phyloP scores from a whole-genome alignment of 768 basidiomycete species.

The Leucocoprinus birnbaumii region DNA sequence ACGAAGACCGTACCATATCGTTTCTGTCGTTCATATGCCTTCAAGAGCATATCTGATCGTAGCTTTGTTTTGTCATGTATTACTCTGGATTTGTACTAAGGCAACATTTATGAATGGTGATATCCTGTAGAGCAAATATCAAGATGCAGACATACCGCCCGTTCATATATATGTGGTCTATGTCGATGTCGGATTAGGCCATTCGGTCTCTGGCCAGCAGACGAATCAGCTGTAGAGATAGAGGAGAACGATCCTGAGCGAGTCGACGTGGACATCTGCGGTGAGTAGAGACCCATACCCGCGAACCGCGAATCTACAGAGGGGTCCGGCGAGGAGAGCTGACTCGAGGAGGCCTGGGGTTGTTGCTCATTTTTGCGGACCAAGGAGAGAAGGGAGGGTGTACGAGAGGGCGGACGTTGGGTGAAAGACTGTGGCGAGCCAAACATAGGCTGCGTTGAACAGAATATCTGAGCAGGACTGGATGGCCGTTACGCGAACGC shows the following conservation, averaged over 20 bases:
- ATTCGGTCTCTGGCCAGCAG: neutral
- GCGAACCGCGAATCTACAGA: neutral
- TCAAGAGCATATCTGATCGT: neutral
- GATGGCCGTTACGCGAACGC: neutral
- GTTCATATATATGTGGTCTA: constrained; percentile 6
- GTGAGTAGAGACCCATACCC: constrained; percentile 4
- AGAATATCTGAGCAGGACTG: too few species aligned
- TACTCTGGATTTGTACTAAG: constrained; percentile 3
- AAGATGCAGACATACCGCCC: neutral
- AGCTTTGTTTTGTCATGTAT: constrained; percentile 3
- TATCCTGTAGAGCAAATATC: neutral
- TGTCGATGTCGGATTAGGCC: constrained; percentile 9
- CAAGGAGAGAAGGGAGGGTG: constrained; percentile 5
- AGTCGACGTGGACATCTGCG: neutral
- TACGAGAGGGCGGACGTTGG: constrained; percentile 3
- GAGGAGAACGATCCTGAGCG: neutral
- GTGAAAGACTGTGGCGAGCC: neutral
- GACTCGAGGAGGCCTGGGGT: neutral
- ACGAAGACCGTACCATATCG: neutral
- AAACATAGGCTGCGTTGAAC: neutral
- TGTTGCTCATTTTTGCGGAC: constrained; percentile 1
- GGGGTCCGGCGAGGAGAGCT: neutral
- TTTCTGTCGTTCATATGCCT: constrained; percentile 3
- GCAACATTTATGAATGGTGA: neutral
- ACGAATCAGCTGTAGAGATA: neutral